Evolutionary conservation across 2,329 filamentous ascomycete genomes (phyloP), one percentile per base, ranked within the genome.

Genomic region (Mariannaea elegans): DNA sequence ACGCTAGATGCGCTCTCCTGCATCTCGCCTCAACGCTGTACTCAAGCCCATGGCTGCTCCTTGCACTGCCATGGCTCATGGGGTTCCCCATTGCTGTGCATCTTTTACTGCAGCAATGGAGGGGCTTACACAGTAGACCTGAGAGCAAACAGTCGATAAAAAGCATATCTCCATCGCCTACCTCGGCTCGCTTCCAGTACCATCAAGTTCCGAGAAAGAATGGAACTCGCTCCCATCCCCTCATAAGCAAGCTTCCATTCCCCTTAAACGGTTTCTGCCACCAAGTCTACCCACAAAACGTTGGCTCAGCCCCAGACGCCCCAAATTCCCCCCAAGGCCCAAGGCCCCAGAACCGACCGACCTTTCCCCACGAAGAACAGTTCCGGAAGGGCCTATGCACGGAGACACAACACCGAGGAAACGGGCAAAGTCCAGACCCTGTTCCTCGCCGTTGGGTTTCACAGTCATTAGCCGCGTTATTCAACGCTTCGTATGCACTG

Each of bases 21-120:
- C 68, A 56, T 71, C 68, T 67, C 65, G 68, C 68, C 70, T 70
- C 66, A 66, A 65, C 55, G 60, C 50, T 24, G 34, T 32, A 27
- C 42, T 46, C 41, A 61, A 66, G 61, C 61, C 47, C 54, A 56
- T 41, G 23, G 46, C 39, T 50, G 50, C 55, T 51, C 55, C 65
- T 55, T 56, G 52, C 56, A n/a, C 52, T 32, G 50, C 49, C 18
- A 9, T n/a, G n/a, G 44, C 7, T 12, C 27, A 60, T 64, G 39
- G 50, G 42, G 50, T n/a, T 48, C 29, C 53, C 63, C 52, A 47
- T 50, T 55, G 34, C 23, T 52, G 42, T 46, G 53, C 51, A 34
- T 55, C 23, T 21, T 38, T 23, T 31, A 31, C 56, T 44, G 49
- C 56, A 59, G 48, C n/a, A 55, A 41, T 10, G 16, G 29, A 21